Base-by-base conservation (phyloP, 2,329 filamentous ascomycete species). In the Byssochlamys sp. region DNA sequence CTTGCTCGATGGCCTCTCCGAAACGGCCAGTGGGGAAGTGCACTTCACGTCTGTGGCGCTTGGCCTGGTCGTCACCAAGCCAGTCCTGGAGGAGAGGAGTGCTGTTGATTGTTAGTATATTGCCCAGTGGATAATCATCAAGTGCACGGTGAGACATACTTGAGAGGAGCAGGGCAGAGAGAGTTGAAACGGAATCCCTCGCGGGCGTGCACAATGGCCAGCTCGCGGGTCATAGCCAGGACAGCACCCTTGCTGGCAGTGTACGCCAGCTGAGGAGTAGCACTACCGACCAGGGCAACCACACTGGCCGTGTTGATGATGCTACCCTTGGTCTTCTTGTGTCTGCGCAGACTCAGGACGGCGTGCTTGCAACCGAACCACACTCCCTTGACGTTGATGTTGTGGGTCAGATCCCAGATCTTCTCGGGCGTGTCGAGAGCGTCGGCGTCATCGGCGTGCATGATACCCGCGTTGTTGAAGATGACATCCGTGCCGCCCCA, bases 401-500 rank as follows among this genome's bases (percentile, higher is more conserved):
- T 86, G 61, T 95, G 90, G 3, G 91, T 96, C 64, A 95, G 78
- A 68, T 96, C 90, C 91, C 91, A 96, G 78, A 96, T 91, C 67
- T 84, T 85, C 78, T 96, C 90, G 54, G 89, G 86, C 1, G 91
- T 96, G 71, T 87, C 83, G 71, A 95, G 78, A 53, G 91, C 90
- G 73, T 90, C 86, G 69, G 83, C 86, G 72, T 91, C 88, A 58
- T 87, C 80, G 53, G 84, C 86, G 77, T 96, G 91, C 91, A 96
- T 96, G 74, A 96, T 96, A 57, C 91, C 91, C 26, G 91, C 91
- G 73, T 96, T 96, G 84, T 96, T 96, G 85, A 96, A 96, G 67
- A 96, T 89, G 69, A 96, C 80, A 72, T 96, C 91, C 2, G 94
- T 76, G 51, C 91, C 91, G 69, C 91, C 91, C 88, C 89, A 95